phyloP scores from a whole-genome alignment of 345 rosid species.

The Pelargonium nanum region DNA sequence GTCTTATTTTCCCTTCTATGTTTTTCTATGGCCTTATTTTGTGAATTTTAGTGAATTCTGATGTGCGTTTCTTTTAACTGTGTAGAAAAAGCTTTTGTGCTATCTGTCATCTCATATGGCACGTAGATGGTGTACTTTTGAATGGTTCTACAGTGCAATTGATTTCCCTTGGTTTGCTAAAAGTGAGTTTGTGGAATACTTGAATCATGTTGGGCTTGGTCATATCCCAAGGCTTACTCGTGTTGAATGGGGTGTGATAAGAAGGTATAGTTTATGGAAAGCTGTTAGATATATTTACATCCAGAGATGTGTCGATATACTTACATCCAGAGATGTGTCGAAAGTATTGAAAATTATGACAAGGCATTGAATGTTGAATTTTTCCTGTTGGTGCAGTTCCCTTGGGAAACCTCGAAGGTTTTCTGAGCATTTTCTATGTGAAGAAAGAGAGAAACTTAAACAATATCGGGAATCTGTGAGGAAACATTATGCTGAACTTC shows the following conservation, averaged over 20 bases:
- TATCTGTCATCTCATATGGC: conserved; percentile 52
- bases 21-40: neutral
- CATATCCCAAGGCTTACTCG: conserved; percentile 90
- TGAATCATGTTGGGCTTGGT: conserved; percentile 90
- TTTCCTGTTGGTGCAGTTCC: conserved; percentile 48
- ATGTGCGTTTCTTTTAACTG: conserved; percentile 12
- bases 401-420: conserved; percentile 97
- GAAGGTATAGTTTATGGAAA: conserved; percentile 39
- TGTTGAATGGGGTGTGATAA: conserved; percentile 96
- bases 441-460: conserved; percentile 79
- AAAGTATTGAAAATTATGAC: conserved; percentile 7
- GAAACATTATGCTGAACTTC: conserved; percentile 70
- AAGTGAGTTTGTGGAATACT: conserved; percentile 86
- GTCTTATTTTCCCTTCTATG: conserved; percentile 7
- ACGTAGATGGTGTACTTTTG: conserved; percentile 84
- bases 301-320: neutral
- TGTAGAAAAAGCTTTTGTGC: conserved; percentile 61
- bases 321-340: neutral
- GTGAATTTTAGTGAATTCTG: neutral
- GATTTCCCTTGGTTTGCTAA: conserved; percentile 98
- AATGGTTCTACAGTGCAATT: conserved; percentile 93
- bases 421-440: conserved; percentile 66
- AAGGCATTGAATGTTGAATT: neutral
- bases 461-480: conserved; percentile 88
- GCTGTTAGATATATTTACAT: neutral